phyloP scores from a whole-genome alignment of 495 filamentous ascomycete species.

The Bacidia rubella region DNA sequence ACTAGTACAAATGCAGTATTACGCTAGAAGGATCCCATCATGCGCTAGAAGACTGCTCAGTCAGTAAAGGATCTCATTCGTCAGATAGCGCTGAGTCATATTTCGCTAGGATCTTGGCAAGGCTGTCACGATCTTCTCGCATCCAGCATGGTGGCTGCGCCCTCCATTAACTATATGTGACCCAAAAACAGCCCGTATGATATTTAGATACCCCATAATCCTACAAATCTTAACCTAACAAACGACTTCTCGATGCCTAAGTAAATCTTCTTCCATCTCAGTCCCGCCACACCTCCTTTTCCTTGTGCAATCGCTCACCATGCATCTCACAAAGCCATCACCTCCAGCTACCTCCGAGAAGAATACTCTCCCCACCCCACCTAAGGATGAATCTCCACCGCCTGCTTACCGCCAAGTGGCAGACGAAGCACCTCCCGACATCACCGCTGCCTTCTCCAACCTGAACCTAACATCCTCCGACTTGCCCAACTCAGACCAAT shows the following conservation, averaged over 20 bases:
- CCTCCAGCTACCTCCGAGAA: background rate
- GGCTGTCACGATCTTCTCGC: background rate
- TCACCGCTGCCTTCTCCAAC: conserved; percentile 15
- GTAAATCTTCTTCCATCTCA: too few species aligned
- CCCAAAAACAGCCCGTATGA: background rate
- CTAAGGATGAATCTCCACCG: conserved; percentile 1
- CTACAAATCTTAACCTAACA: too few species aligned
- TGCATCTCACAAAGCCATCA: conserved; percentile 4
- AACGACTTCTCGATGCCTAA: too few species aligned
- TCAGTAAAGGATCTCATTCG: background rate
- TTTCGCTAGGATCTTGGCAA: background rate
- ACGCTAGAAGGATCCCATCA: background rate
- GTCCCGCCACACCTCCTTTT: background rate
- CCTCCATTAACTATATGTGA: background rate
- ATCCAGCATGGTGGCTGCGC: too few species aligned
- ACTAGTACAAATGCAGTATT: background rate
- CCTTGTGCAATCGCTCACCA: background rate
- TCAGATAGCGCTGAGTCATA: too few species aligned
- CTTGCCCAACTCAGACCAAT: conserved; percentile 29
- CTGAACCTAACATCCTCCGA: conserved; percentile 8
- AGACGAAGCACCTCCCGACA: conserved; percentile 7
- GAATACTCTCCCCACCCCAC: conserved; percentile 2
- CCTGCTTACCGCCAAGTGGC: background rate
- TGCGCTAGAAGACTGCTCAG: background rate
- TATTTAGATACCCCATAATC: too few species aligned